A percentile compares a stretch with the other conserved stretches of the same genome.
Conservation (phyloP, 176 grass and related monocot genomes). For the Bolboschoenus planiculmis region DNA sequence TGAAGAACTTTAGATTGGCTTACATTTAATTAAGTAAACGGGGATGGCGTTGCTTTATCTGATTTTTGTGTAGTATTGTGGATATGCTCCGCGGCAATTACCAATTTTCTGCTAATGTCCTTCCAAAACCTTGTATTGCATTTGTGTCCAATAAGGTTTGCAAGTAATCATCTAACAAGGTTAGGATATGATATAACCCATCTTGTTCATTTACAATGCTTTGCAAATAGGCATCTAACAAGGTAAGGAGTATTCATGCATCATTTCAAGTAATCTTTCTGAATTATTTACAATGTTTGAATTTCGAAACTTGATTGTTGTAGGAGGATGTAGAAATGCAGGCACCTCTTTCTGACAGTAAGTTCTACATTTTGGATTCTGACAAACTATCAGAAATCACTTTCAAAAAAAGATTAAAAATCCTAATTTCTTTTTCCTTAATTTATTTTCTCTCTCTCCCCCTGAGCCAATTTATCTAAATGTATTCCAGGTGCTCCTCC, state of each 20-base stretch:
- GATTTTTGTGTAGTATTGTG: neutral
- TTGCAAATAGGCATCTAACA: neutral
- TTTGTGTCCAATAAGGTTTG: too few relatives aligned
- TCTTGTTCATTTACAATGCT: neutral
- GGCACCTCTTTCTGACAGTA: slow-evolving; percentile 56
- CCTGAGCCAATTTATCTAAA: neutral
- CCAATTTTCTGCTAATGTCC: too few relatives aligned
- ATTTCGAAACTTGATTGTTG: neutral
- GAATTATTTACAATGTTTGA: neutral
- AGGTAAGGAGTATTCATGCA: neutral
- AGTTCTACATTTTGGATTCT: slow-evolving; percentile 2
- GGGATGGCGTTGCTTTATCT: neutral
- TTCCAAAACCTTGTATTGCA: too few relatives aligned
- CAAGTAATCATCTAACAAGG: too few relatives aligned
- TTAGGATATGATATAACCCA: neutral
- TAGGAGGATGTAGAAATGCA: slow-evolving; percentile 59
- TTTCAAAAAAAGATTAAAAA: neutral
- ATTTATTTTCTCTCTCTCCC: neutral
- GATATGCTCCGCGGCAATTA: too few relatives aligned
- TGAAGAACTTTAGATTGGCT: too few relatives aligned
- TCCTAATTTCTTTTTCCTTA: neutral
- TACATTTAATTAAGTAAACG: too few relatives aligned
- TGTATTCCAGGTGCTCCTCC: slow-evolving; percentile 11
- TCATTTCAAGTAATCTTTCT: neutral
- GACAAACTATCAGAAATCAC: neutral